Evolutionary conservation across 1,284 basidiomycete species (phyloP).

Genomic region (Lignosus rhinocerotis): DNA sequence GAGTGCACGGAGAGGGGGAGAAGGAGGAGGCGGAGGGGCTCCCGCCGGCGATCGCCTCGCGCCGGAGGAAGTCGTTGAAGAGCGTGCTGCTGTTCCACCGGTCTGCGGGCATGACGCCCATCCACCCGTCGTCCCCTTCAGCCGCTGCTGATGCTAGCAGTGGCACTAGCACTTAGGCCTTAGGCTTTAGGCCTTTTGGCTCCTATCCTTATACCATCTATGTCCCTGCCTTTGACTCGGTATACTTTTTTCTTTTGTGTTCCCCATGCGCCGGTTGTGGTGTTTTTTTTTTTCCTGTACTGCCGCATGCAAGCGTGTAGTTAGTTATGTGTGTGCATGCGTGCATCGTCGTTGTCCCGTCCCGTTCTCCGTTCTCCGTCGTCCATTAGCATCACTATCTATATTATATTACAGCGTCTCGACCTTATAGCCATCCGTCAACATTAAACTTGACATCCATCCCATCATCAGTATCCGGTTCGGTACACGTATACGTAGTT

Average conservation of each 20-base stretch:
- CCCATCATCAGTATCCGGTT: too few species aligned
- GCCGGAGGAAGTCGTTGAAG: conserved; percentile 5
- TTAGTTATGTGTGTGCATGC: background rate
- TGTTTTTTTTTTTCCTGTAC: too few species aligned
- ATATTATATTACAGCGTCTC: background rate
- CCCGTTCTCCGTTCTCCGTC: too few species aligned
- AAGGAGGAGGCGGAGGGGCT: background rate
- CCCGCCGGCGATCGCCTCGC: background rate
- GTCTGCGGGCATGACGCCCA: conserved; percentile 5
- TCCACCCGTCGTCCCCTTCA: background rate
- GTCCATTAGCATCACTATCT: background rate
- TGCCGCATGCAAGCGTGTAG: too few species aligned
- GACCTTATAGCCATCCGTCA: too few species aligned
- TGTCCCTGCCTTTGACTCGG: background rate
- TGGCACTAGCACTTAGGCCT: background rate
- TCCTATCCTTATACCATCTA: background rate
- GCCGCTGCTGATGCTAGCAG: background rate
- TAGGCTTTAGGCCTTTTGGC: background rate
- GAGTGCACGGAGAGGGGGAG: background rate
- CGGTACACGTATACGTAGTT: too few species aligned
- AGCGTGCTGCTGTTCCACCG: conserved; percentile 15
- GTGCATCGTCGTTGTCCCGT: background rate
- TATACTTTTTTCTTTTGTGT: too few species aligned
- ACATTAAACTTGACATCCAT: too few species aligned
- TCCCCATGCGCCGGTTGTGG: background rate